These are phyloP conservation scores for Mycena maculata DNA, from an alignment of 768 basidiomycete genomes.

Conservation along the genomic window DNA sequence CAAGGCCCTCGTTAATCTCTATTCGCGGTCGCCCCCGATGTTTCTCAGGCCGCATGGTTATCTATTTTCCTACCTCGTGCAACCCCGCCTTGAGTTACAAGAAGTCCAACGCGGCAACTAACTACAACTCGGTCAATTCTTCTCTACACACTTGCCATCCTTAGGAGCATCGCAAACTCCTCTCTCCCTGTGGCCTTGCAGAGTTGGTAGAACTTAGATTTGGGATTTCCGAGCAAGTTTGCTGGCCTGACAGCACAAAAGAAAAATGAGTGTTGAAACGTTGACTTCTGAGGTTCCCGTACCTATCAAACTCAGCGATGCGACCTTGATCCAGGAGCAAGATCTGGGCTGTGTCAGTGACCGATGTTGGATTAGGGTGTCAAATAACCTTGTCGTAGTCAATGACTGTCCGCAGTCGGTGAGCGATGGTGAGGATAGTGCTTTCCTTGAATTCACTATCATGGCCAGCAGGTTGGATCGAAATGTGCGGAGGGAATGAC, in stretches of 20 bases:
- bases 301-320: conserved; percentile 80
- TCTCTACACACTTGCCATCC: conserved; percentile 66
- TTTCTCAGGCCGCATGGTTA: too few species aligned
- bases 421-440: conserved; percentile 87
- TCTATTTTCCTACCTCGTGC: too few species aligned
- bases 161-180: conserved; percentile 75
- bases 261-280: not conserved
- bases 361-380: not conserved
- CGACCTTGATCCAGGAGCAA: conserved; percentile 82
- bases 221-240: conserved; percentile 61
- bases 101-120: too few species aligned
- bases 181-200: conserved; percentile 81
- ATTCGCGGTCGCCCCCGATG: too few species aligned
- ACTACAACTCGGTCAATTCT: too few species aligned
- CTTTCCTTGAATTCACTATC: conserved; percentile 83
- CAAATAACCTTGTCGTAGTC: conserved; percentile 80
- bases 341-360: conserved; percentile 54
- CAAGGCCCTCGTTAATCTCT: too few species aligned
- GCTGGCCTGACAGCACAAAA: not conserved
- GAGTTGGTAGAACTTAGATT: conserved; percentile 71
- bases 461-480: not conserved
- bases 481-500: not conserved
- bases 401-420: conserved; percentile 80
- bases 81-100: too few species aligned
- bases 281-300: conserved; percentile 23